Evolutionary conservation across 2,329 filamentous ascomycete species (phyloP).

Genomic region (Colletotrichum sansevieriae): DNA sequence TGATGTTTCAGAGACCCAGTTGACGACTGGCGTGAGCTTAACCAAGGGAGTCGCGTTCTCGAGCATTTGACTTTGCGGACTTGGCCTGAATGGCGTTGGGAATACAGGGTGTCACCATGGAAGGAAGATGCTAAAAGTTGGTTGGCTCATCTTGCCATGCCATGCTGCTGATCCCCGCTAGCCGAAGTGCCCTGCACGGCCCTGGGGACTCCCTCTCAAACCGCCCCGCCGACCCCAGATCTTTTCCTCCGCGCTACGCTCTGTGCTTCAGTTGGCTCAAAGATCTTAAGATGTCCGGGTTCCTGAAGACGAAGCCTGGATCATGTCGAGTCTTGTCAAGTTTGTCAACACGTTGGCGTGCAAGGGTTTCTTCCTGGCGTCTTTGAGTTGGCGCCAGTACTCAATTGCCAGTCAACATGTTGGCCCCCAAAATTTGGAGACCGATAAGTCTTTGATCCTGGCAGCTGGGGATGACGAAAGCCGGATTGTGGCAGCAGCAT

Average conservation of each 20-base stretch:
- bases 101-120: constrained; percentile 4
- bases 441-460: no score
- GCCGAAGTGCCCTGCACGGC: not conserved
- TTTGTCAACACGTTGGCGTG: no score
- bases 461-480: no score
- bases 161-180: not conserved
- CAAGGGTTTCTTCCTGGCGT: no score
- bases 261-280: not conserved
- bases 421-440: no score
- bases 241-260: not conserved
- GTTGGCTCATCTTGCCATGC: constrained; percentile 1
- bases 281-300: no score
- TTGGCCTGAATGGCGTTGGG: not conserved
- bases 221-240: constrained; percentile 24
- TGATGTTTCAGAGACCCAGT: constrained; percentile 33
- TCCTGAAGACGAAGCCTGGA: no score
- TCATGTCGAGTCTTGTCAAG: no score
- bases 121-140: not conserved
- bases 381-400: no score
- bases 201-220: not conserved
- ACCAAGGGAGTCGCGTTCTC: constrained; percentile 13
- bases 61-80: not conserved
- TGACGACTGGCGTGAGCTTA: not conserved
- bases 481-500: no score
- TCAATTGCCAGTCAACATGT: no score